These are phyloP conservation scores for Phlegmacium glaucopus DNA, from an alignment of 768 basidiomycete species.

Conservation along the genomic window DNA sequence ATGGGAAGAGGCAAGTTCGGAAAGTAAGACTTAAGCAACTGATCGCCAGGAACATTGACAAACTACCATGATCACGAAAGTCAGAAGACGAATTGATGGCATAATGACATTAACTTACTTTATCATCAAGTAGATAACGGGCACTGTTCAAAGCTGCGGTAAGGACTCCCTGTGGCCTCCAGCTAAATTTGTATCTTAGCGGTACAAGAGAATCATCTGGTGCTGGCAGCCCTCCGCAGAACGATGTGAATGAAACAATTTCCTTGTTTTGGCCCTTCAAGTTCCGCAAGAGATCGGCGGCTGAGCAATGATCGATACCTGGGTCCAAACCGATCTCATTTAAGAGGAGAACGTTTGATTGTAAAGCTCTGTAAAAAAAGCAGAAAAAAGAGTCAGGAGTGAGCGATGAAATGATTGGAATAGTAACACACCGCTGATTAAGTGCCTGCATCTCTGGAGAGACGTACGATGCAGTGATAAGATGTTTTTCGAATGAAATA, in stretches of 20 bases:
- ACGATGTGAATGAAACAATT: constrained; percentile 76
- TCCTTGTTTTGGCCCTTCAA: constrained; percentile 49
- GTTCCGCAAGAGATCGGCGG: constrained; percentile 61
- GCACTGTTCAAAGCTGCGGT: constrained; percentile 77
- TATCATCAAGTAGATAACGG: constrained; percentile 51
- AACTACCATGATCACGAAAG: neutral
- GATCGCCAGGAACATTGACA: constrained; percentile 29
- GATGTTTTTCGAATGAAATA: constrained; percentile 63
- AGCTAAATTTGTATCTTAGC: constrained; percentile 89
- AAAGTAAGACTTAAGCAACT: constrained; percentile 58
- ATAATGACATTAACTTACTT: constrained; percentile 37
- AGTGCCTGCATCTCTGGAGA: constrained; percentile 72
- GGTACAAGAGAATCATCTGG: constrained; percentile 66
- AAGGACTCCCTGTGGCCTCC: constrained; percentile 87
- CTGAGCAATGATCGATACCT: constrained; percentile 87
- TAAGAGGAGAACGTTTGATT: constrained; percentile 66
- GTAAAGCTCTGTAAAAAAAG: constrained; percentile 41
- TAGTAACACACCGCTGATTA: constrained; percentile 44
- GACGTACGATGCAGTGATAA: constrained; percentile 91
- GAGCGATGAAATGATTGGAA: constrained; percentile 1
- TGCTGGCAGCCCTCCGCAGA: constrained; percentile 90
- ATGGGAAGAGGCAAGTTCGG: constrained; percentile 62
- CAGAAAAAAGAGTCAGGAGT: neutral
- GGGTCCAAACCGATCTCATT: constrained; percentile 93
- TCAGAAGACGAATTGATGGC: neutral